A percentile compares a stretch with the other conserved stretches of the same genome.
These are phyloP conservation scores for Pythium brassicae DNA, from an alignment of 352 stramenopile species.

Conservation along the genomic window DNA sequence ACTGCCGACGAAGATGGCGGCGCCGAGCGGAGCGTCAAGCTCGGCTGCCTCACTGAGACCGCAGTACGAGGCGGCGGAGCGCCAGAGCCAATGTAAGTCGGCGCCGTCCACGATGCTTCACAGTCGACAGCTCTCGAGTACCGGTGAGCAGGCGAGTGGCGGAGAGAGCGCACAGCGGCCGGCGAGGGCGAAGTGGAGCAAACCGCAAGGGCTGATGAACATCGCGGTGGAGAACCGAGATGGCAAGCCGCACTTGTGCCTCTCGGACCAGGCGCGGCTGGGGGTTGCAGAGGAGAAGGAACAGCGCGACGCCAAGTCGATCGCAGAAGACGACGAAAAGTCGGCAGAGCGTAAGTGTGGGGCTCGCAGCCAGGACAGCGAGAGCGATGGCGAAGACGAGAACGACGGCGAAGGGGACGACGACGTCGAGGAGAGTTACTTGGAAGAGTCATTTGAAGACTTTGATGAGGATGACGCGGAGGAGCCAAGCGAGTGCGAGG, in stretches of 20 bases:
- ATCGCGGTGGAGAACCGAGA: conserved; percentile 35
- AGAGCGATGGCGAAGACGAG: conserved; percentile 13
- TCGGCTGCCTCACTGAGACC: conserved; percentile 5
- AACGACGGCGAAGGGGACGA: conserved; percentile 4
- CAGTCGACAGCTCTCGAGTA: background rate
- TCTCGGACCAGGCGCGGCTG: conserved; percentile 14
- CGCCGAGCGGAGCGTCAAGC: background rate
- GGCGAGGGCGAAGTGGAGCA: conserved; percentile 53
- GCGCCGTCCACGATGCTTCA: conserved; percentile 40
- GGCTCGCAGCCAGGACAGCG: conserved; percentile 8
- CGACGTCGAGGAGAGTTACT: conserved; percentile 55
- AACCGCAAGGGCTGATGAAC: conserved; percentile 36
- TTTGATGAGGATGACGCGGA: conserved; percentile 48
- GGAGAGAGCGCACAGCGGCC: background rate
- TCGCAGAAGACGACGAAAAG: background rate
- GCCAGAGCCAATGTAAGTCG: conserved; percentile 27
- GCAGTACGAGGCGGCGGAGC: conserved; percentile 4
- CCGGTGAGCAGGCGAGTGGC: conserved; percentile 14
- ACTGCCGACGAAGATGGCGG: conserved; percentile 27
- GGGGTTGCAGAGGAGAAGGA: conserved; percentile 3
- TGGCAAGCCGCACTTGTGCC: conserved; percentile 24
- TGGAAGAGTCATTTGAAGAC: conserved; percentile 83
- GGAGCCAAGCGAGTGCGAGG: background rate
- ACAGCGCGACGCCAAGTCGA: conserved; percentile 9
- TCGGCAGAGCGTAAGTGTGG: background rate